Evolutionary conservation across 2,329 filamentous ascomycete species (phyloP).

Genomic region (Thelonectria rubi): DNA sequence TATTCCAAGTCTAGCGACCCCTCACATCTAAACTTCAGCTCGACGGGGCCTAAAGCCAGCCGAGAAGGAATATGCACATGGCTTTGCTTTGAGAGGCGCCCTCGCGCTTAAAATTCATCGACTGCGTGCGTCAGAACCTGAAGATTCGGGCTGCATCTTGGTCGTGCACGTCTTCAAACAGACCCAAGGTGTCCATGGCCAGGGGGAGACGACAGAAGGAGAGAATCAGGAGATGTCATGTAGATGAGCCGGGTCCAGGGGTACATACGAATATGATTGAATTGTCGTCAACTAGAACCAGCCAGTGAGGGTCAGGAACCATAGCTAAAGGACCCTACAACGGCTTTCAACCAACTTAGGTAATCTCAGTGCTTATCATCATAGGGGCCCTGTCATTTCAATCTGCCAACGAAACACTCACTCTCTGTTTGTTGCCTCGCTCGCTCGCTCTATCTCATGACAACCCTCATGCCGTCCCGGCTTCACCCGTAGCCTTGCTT

Average conservation of each 20-base stretch:
- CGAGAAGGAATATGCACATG: background rate
- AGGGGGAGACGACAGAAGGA: no score
- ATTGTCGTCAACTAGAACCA: no score
- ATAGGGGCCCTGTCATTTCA: background rate
- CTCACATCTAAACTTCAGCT: background rate
- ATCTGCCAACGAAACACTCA: slow-evolving; percentile 7
- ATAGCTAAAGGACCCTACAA: background rate
- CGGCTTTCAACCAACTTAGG: background rate
- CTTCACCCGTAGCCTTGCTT: slow-evolving; percentile 20
- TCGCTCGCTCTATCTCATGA: slow-evolving; percentile 20
- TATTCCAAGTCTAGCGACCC: background rate
- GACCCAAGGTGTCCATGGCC: background rate
- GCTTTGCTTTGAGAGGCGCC: background rate
- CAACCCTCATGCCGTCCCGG: slow-evolving; percentile 13
- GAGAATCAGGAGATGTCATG: background rate
- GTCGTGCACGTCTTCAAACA: background rate
- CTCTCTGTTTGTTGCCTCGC: slow-evolving; percentile 19
- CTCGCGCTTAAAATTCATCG: slow-evolving; percentile 1
- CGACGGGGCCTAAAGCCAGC: background rate
- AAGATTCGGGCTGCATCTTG: background rate
- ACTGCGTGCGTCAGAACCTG: background rate
- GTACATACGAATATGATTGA: background rate
- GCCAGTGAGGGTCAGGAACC: background rate
- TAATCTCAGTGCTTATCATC: background rate
- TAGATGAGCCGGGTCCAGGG: background rate